These are phyloP conservation scores for Mucor racemosus DNA, from an alignment of 371 early-diverging fungal genomes.

Conservation along the genomic window DNA sequence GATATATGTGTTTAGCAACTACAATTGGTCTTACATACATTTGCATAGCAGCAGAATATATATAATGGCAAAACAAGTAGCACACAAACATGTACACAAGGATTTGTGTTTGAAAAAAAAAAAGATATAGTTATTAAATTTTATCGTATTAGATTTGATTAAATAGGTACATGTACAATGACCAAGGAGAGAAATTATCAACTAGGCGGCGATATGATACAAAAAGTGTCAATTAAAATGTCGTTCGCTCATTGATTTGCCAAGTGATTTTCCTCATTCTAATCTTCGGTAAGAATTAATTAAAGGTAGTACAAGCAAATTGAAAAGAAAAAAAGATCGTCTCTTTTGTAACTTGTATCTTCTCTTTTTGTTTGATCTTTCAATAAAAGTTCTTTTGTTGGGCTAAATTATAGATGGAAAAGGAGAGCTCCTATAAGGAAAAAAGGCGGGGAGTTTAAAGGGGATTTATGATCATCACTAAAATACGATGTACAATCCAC, in stretches of 20 bases:
- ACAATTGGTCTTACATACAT: too few species aligned
- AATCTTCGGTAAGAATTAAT: background rate
- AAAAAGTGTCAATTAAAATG: background rate
- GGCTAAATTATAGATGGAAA: background rate
- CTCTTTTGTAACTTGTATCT: background rate
- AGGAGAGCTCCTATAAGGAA: background rate
- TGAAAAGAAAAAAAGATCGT: background rate
- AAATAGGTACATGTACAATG: too few species aligned
- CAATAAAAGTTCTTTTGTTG: background rate
- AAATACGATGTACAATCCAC: background rate
- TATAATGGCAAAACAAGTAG: too few species aligned
- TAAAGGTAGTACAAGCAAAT: background rate
- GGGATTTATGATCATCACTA: background rate
- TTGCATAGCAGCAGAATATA: too few species aligned
- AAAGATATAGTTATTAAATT: too few species aligned
- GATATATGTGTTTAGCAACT: too few species aligned
- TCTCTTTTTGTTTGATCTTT: background rate
- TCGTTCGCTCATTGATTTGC: background rate
- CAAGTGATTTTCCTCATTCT: background rate
- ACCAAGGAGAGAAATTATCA: too few species aligned
- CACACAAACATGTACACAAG: too few species aligned
- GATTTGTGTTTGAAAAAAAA: too few species aligned
- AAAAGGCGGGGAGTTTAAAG: constrained; percentile 2
- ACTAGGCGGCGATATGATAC: background rate
- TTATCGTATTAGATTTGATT: too few species aligned